phyloP scores from a whole-genome alignment of 192 early-diverging fungal genomes.

The Spizellomyces punctatus region DNA sequence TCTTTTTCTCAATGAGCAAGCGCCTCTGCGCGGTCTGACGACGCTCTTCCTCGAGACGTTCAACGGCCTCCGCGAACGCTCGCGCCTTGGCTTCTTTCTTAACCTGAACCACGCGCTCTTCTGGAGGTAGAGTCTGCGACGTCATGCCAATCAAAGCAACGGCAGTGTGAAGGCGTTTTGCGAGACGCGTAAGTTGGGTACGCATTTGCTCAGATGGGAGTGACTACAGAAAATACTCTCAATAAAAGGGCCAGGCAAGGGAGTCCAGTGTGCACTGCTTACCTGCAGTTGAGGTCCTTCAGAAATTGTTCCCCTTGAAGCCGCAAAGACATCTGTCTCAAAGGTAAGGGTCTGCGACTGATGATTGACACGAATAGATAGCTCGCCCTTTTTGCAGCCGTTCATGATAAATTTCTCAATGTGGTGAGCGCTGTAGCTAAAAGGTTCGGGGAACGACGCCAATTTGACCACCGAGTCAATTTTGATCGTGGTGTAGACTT shows the following conservation, averaged over 20 bases:
- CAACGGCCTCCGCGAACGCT: constrained; percentile 71
- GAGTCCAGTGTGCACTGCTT: no score
- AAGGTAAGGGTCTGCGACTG: constrained; percentile 86
- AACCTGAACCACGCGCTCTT: constrained; percentile 70
- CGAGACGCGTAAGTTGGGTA: constrained; percentile 84
- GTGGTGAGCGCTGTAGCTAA: constrained; percentile 78
- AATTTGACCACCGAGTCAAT: constrained; percentile 90
- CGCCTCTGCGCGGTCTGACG: constrained; percentile 73
- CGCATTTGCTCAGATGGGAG: constrained; percentile 89
- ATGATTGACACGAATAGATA: constrained; percentile 95
- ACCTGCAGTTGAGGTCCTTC: constrained; percentile 61
- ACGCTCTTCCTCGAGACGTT: constrained; percentile 81
- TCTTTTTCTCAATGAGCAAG: constrained; percentile 90
- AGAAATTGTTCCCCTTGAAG: constrained; percentile 73
- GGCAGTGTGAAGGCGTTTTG: constrained; percentile 81
- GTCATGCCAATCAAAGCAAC: constrained; percentile 68
- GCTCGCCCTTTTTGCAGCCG: constrained; percentile 94
- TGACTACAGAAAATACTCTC: constrained; percentile 17
- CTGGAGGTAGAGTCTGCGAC: constrained; percentile 23
- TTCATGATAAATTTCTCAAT: constrained; percentile 99
- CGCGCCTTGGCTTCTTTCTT: constrained; percentile 68
- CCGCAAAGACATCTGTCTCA: constrained; percentile 85
- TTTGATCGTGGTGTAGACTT: constrained; percentile 97
- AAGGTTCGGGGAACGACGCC: constrained; percentile 83
- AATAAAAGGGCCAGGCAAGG: no score